These are phyloP conservation scores for Micromonas pusilla DNA, from an alignment of 139 green algal species.

Conservation along the genomic window DNA sequence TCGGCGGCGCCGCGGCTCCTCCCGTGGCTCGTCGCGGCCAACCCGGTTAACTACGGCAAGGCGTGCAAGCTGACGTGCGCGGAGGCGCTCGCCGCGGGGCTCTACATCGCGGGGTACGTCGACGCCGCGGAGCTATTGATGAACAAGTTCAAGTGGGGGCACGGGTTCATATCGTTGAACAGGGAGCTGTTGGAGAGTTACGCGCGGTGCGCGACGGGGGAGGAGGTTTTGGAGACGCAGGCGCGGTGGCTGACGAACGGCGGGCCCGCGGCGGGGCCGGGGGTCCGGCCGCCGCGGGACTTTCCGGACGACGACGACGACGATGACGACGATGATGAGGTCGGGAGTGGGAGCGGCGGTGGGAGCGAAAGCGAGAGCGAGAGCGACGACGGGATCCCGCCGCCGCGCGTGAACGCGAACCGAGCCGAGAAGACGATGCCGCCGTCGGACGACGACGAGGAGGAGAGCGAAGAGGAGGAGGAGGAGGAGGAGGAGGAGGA, in stretches of 20 bases:
- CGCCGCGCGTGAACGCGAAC: no score
- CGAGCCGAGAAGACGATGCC: neutral
- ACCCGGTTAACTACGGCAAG: constrained; percentile 92
- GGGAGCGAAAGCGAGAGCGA: constrained; percentile 7
- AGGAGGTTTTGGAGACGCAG: constrained; percentile 76
- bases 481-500: constrained; percentile 20
- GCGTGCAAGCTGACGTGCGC: constrained; percentile 93
- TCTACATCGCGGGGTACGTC: constrained; percentile 49
- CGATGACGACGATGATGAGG: neutral
- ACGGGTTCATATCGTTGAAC: constrained; percentile 86
- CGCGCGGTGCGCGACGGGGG: constrained; percentile 55
- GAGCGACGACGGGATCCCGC: neutral
- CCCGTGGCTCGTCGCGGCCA: constrained; percentile 92
- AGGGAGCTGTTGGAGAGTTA: constrained; percentile 76
- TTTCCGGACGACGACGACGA: neutral
- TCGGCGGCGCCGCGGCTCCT: constrained; percentile 72
- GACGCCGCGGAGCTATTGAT: constrained; percentile 34
- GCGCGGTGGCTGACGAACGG: constrained; percentile 11
- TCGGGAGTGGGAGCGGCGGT: no score
- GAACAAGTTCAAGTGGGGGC: constrained; percentile 62
- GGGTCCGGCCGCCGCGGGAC: no score
- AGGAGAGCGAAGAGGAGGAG: constrained; percentile 7
- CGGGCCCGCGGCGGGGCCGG: neutral
- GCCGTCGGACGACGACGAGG: neutral
- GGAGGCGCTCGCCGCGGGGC: constrained; percentile 57